Base-by-base conservation (phyloP, 2,329 filamentous ascomycete species). In the Colletotrichum tofieldiae region DNA sequence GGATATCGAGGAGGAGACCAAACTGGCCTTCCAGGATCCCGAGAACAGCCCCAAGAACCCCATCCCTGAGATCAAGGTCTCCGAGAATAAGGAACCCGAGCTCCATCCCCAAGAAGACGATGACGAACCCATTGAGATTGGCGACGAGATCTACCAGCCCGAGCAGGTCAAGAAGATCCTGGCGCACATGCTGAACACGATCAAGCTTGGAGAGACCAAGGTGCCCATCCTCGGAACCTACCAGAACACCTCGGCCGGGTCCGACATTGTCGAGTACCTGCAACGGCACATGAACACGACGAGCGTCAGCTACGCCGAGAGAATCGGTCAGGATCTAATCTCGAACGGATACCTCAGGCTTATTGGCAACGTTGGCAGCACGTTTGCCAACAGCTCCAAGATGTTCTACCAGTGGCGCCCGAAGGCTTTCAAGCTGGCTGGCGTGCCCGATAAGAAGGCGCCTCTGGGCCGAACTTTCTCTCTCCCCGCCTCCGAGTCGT, bases 381-480 rank as follows among this genome's bases (percentile, higher is more conserved):
- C 93, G 1, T 99, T 99, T 80, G 95, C 96, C 77, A 99, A 99
- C 84, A 98, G 95, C 86, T 98, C 95, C 75, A 94, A 93, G 83
- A 93, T 98, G 91, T 96, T 94, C 81, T 99, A 99, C 82, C 96
- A 99, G 82, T 99, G 96, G 96, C 93, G 94, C 66, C 91, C 95
- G 9, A 97, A 94, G 84, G 93, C 94, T 6, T 99, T 98, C 84
- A 92, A 97, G 79, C 82, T 96, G 68, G 92, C 94, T 35, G 96
- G 95, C 29, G 87, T 98, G 65, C 95, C 94, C 0, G 96, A 98
- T 81, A 98, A 94, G 88, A 97, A 95, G 86, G 87, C 89, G 71
- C 81, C 90, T 1, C 80, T 96, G 61, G 88, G 89, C 75, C 91
- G 95, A 72, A 93, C 94, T 8, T 93, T 94, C 72, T 96, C 95